Base-by-base conservation (phyloP, 2,329 filamentous ascomycete genomes). In the Apiospora rasikravindrae region DNA sequence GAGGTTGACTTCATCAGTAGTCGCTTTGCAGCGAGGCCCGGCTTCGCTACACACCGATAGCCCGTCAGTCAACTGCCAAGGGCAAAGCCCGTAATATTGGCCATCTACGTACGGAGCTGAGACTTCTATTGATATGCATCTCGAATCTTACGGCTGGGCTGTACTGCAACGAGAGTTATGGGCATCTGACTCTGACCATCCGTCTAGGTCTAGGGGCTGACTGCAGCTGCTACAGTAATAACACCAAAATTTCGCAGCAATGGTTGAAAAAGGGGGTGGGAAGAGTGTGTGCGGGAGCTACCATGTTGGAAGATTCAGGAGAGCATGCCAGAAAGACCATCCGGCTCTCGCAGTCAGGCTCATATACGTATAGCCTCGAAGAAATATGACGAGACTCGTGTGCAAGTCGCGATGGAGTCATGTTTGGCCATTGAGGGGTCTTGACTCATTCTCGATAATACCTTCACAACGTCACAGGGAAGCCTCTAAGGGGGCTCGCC, bases 171-270 rank as follows among this genome's bases (percentile, higher is more conserved):
- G 26, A 40, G 26, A 64, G 57, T 33, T 40, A 13, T 64, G 57
- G 29, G 22, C 57, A 33, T 64, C 33, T 64, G 57, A 64, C 33
- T 64, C 57, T 64, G 57, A 24, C 33, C 57, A n/a, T 40, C 57
- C 57, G 33, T 24, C 57, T 64, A 22, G 33, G 33, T 64, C 57
- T 64, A 64, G 40, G 57, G 37, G 57, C 57, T 64, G 57, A 64
- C 57, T 40, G 57, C 57, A 64, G 57, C 33, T 19, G 33, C 57
- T 40, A 40, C 33, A 64, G 14, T n/a, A 14, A 64, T 40, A 22
- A 40, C 57, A 64, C 57, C 29, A 40, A n/a, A 1, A 64, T n/a
- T 40, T 22, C 57, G 10, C 33, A 64, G 37, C 22, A 33, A 2
- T 40, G 40, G 57, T 64, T 8, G 57, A 64, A 64, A 64, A 64